Evolutionary conservation across 495 filamentous ascomycete species (phyloP).

Genomic region (Penicillium taxi): DNA sequence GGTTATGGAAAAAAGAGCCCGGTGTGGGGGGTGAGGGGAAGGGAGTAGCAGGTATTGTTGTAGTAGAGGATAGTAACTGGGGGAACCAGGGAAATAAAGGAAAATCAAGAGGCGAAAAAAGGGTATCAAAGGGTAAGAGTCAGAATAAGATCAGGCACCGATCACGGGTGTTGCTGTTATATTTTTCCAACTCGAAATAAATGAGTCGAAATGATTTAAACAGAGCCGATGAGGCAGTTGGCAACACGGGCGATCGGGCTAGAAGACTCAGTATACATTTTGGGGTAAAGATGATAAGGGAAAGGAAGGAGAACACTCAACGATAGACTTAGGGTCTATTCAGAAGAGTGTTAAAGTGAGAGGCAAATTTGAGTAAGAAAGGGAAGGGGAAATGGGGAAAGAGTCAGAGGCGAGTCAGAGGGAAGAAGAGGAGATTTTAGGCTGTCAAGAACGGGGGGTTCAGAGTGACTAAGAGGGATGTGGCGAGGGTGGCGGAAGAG

Average conservation of each 20-base stretch:
- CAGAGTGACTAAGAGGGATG: conserved; percentile 15
- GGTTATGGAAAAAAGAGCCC: too few relatives aligned
- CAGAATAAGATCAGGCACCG: conserved; percentile 12
- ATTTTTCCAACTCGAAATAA: conserved; percentile 5
- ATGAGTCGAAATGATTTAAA: conserved; percentile 16
- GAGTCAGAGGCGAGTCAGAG: conserved; percentile 3
- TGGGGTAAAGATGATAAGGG: conserved; percentile 5
- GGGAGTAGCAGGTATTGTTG: not conserved
- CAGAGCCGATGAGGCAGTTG: conserved; percentile 16
- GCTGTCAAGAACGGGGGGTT: conserved; percentile 1
- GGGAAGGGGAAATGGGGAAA: conserved; percentile 2
- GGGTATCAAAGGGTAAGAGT: conserved; percentile 1
- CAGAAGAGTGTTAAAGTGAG: conserved; percentile 14
- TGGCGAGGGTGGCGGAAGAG: conserved; percentile 26
- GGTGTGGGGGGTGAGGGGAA: not conserved
- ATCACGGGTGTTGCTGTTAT: conserved; percentile 23
- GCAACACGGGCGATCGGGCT: conserved; percentile 24
- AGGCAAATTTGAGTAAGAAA: not conserved
- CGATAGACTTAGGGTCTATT: too few relatives aligned
- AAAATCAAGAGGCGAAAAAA: conserved; percentile 1
- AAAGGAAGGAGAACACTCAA: conserved; percentile 15
- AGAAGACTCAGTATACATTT: conserved; percentile 26
- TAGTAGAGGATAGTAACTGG: too few relatives aligned
- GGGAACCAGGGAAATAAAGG: not conserved
- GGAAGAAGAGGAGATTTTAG: conserved; percentile 7